Evolutionary conservation across 306 rosid species (phyloP).

Genomic region (Senna tora): DNA sequence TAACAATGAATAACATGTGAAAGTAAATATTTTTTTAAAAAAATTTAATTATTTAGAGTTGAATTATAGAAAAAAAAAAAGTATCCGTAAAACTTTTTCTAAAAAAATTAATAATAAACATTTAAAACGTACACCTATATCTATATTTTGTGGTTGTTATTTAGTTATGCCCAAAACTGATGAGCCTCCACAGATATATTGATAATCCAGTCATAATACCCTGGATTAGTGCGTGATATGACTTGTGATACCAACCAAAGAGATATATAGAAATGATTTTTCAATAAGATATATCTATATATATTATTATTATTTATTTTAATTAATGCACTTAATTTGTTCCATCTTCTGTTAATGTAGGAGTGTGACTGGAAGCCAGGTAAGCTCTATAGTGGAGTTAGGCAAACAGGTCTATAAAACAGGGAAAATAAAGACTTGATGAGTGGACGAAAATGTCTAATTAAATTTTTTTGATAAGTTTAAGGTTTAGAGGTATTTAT

Average conservation of each 20-base stretch:
- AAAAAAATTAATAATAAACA: too few relatives aligned
- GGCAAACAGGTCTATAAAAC: not conserved
- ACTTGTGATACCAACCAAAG: not conserved
- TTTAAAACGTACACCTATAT: too few relatives aligned
- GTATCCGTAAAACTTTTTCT: too few relatives aligned
- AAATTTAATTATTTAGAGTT: too few relatives aligned
- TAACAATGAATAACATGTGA: too few relatives aligned
- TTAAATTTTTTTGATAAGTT: too few relatives aligned
- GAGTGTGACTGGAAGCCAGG: conserved; percentile 21
- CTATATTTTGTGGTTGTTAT: not conserved
- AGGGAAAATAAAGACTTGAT: not conserved
- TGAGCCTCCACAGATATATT: not conserved
- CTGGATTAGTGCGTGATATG: not conserved
- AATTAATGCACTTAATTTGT: not conserved
- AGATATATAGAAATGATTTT: too few relatives aligned
- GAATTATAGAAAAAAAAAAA: too few relatives aligned
- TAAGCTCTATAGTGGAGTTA: conserved; percentile 14
- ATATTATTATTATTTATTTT: too few relatives aligned
- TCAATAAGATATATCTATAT: too few relatives aligned
- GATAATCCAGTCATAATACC: not conserved
- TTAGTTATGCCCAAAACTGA: not conserved
- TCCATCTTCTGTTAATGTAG: not conserved
- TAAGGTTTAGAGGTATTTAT: too few relatives aligned
- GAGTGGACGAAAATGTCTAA: not conserved
- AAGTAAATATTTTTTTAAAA: too few relatives aligned